Base-by-base conservation (phyloP, 345 rosid species). In the Melaleuca quinquenervia region DNA sequence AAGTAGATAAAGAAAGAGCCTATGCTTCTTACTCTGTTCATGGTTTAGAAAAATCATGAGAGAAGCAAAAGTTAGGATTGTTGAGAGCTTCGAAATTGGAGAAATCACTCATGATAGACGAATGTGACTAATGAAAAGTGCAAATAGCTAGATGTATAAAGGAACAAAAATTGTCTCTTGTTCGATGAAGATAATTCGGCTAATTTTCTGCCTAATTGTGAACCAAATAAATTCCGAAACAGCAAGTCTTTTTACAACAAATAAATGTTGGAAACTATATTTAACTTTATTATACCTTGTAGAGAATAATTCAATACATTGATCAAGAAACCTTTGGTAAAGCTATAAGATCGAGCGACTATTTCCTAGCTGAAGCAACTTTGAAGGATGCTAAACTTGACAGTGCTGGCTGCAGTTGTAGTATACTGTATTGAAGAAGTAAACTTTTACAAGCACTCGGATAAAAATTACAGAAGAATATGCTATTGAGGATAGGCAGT, bases 31-130 rank as follows among this genome's bases (percentile, higher is more conserved):
- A 41, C 4, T 41, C 4, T 3, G 22, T 52, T 52, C 22, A 3
- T 18, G 21, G 54, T 18, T 52, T 52, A 52, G 22, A 52, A 16
- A 52, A 52, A 52, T 52, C 54, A 6, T 16, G 22, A 52, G 21
- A 52, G 54, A 52, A 52, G 18, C 54, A 18, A 16, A 18, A 52
- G 8, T 52, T 52, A 52, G 54, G 8, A 18, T 52, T 52, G 54
- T 18, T 52, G 54, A 52, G 21, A 18, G 21, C 54, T 52, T 16
- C 22, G 22, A 50, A 50, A 15, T 50, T 50, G 14, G 52, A 64
- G 44, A 64, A 16, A 64, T 64, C 16, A 64, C 44, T 32, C 74
- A 3, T 22, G 32, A 94, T 0, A 70, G 93, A 53, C 87, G 74
- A 50, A 89, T 90, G 89, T 50, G 58, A 84, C 89, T n/a, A 8